Evolutionary conservation across 768 basidiomycete genomes (phyloP).

Genomic region (Cyclocybe cylindracea): DNA sequence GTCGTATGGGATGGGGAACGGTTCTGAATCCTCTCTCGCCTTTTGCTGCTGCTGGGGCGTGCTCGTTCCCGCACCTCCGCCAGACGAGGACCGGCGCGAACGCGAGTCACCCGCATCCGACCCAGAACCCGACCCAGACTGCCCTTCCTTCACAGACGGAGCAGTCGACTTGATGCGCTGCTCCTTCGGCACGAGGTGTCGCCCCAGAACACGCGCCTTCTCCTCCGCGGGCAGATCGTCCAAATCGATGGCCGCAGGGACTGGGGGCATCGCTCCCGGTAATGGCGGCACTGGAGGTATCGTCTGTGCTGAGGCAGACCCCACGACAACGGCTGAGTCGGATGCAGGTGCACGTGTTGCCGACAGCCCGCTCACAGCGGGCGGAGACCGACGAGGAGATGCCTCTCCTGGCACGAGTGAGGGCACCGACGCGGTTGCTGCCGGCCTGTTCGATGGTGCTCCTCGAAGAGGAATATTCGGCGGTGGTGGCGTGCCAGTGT

Average conservation of each 20-base stretch:
- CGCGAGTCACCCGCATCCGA: slow-evolving; percentile 2
- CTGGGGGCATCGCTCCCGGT: too few relatives aligned
- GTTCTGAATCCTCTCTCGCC: slow-evolving; percentile 55
- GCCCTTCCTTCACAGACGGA: slow-evolving; percentile 29
- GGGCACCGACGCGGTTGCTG: slow-evolving; percentile 15
- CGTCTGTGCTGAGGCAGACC: background rate
- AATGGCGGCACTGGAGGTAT: too few relatives aligned
- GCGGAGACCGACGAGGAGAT: slow-evolving; percentile 11
- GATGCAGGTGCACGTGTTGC: slow-evolving; percentile 19
- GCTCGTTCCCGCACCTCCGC: background rate
- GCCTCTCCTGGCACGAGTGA: slow-evolving; percentile 5
- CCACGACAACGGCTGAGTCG: slow-evolving; percentile 23
- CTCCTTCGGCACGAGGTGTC: slow-evolving; percentile 78
- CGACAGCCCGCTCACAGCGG: slow-evolving; percentile 18
- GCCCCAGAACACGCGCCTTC: slow-evolving; percentile 77
- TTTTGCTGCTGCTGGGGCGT: slow-evolving; percentile 9
- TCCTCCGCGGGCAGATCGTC: slow-evolving; percentile 78
- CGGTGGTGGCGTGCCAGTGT: slow-evolving; percentile 55
- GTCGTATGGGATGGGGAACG: slow-evolving; percentile 88
- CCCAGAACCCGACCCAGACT: slow-evolving; percentile 23
- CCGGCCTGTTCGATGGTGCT: slow-evolving; percentile 14
- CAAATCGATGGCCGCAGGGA: slow-evolving; percentile 30
- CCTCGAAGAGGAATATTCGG: slow-evolving; percentile 56
- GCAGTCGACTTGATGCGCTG: slow-evolving; percentile 45
- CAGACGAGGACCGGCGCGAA: slow-evolving; percentile 25